Base-by-base conservation (phyloP, 2,329 filamentous ascomycete species). In the Scopulariopsis brevicaulis region DNA sequence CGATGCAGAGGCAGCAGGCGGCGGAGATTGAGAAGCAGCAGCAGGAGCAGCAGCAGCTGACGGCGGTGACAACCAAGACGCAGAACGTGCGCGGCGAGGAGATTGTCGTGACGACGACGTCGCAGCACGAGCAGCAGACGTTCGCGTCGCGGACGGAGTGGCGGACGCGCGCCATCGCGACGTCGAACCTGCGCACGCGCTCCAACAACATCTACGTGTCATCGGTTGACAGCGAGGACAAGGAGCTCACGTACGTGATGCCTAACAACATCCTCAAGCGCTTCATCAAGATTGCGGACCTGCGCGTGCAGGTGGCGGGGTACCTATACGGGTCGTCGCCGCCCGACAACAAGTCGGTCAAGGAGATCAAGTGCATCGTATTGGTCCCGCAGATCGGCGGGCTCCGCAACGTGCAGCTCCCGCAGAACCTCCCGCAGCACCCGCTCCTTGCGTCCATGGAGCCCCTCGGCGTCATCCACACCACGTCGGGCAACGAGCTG, bases 161-260 rank as follows among this genome's bases (percentile, higher is more conserved):
- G 94, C 89, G 94, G 57, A 99, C 94, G 12, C 80, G 95, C 64
- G 94, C 94, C 35, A 96, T 99, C 68, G 95, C 94, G 10, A 96
- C 94, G 2, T 95, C 92, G 25, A 99, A 99, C 71, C 77, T 99
- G 62, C 87, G 93, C 53, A 96, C 92, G 54, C 82, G 94, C 63
- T 84, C 94, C 55, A 99, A 97, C 80, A 96, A 99, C 73, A 96
- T 99, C 67, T 99, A 97, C 72, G 95, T 99, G 65, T 96, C 94
- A 8, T 94, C 92, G 0, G 91, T 96, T 57, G 94, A 97, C 69
- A 89, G 93, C 63, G 89, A 91, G 57, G 83, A 94, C 62, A 91
- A 96, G 60, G 90, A 92, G 66, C 87, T 89, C 68, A 99, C 93
- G 1, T 99, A 97, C 67, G 89, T 99, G 66, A 96, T 99, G 90